These are phyloP conservation scores for Stachybotrys echinatus DNA, from an alignment of 2,329 filamentous ascomycete genomes.

Conservation along the genomic window DNA sequence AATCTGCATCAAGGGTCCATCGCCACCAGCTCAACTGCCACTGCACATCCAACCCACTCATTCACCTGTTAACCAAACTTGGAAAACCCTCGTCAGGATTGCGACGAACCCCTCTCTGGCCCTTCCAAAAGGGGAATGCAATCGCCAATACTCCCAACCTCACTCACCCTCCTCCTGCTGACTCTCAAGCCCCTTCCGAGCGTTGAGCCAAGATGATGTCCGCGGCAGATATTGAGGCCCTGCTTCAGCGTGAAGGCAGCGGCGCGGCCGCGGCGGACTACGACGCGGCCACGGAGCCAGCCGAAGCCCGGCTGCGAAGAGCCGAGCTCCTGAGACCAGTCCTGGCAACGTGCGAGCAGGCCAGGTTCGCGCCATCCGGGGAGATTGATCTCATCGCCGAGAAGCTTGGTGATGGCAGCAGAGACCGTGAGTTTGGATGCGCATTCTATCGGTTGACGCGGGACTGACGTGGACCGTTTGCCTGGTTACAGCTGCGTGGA, in stretches of 20 bases:
- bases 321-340: constrained; percentile 29
- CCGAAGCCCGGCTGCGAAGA: constrained; percentile 15
- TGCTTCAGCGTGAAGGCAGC: constrained; percentile 29
- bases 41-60: too few species aligned
- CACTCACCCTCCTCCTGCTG: not conserved
- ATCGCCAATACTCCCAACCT: not conserved
- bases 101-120: not conserved
- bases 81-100: not conserved
- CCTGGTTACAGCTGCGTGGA: constrained; percentile 43
- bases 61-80: too few species aligned
- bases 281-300: constrained; percentile 18
- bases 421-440: constrained; percentile 42
- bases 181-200: too few species aligned
- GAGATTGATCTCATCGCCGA: constrained; percentile 43
- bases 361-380: constrained; percentile 32
- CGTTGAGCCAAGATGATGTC: constrained; percentile 18
- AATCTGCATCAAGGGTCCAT: too few species aligned
- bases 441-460: not conserved
- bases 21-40: too few species aligned
- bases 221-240: constrained; percentile 28
- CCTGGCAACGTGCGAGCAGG: constrained; percentile 29
- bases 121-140: not conserved
- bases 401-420: constrained; percentile 49
- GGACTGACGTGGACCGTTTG: constrained; percentile 1
- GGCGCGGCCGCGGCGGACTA: constrained; percentile 16